Percentiles rank a stretch among this genome's conserved stretches.
Conservation (phyloP, 2,329 filamentous ascomycete genomes). For the Stenocarpella maydis region DNA sequence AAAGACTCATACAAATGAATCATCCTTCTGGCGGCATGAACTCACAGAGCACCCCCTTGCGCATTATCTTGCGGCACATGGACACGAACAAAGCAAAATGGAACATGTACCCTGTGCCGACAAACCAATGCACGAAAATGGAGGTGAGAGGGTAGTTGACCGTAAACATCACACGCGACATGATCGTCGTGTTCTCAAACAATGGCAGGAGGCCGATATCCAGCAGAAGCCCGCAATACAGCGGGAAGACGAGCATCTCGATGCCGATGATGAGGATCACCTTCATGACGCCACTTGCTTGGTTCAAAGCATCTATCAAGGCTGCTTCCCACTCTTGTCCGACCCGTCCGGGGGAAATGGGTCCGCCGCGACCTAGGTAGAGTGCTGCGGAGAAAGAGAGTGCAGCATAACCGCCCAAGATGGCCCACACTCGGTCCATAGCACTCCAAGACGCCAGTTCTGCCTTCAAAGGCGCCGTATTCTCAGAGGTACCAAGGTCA, state of each 20-base stretch:
- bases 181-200: conserved; percentile 82
- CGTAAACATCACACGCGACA: conserved; percentile 81
- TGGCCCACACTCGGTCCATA: conserved; percentile 73
- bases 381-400: conserved; percentile 77
- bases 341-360: conserved; percentile 67
- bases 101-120: conserved; percentile 99
- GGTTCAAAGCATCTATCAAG: conserved; percentile 83
- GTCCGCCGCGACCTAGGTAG: conserved; percentile 78
- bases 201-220: conserved; percentile 89
- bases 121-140: conserved; percentile 97
- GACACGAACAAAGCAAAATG: conserved; percentile 98
- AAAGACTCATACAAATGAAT: conserved; percentile 5
- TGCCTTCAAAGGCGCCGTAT: conserved; percentile 55
- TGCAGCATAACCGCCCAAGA: conserved; percentile 81
- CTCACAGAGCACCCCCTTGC: conserved; percentile 89
- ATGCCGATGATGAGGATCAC: conserved; percentile 98
- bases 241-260: conserved; percentile 96
- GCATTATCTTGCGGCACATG: conserved; percentile 98
- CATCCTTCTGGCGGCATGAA: conserved; percentile 36
- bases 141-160: conserved; percentile 84
- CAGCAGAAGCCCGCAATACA: conserved; percentile 92
- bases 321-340: conserved; percentile 76
- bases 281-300: conserved; percentile 96
- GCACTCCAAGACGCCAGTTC: conserved; percentile 73
- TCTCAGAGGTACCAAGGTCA: conserved; percentile 57